Base-by-base conservation (phyloP, 495 filamentous ascomycete genomes). In the Oleoguttula mirabilis region DNA sequence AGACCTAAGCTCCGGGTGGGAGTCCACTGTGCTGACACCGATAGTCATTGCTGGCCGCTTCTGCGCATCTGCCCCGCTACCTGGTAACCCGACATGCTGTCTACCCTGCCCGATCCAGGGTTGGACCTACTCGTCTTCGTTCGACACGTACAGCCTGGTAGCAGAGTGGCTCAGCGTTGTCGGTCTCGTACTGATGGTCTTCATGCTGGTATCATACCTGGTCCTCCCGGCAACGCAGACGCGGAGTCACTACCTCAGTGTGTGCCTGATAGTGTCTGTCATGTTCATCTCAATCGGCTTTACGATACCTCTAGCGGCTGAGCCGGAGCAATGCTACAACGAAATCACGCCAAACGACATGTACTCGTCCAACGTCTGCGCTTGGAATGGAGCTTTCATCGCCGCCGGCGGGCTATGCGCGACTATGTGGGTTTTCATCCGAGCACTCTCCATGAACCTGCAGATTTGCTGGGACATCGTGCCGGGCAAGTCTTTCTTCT, bases 391-490 rank as follows among this genome's bases (percentile, higher is more conserved):
- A 10, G 73, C 86, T 10, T 76, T 94, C 47, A 63, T 96, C 11
- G 66, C 94, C 36, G 72, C 80, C 19, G 92, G 90, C 34, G 92
- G 88, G 41, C 84, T 85, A 72, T 68, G 75, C 33, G 78, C 77
- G 19, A 76, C 82, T 3, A 70, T 88, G 52, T 98, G 88, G 87
- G 75, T 83, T 60, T 94, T 95, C 61, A 68, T 95, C 33, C 77
- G 90, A 37, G 82, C 90, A 3, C 58, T 95, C 31, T 93, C 88
- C 14, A 80, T 98, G 41, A 90, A 98, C 60, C 74, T 98, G 10
- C 92, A 96, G 63, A 94, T 98, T 33, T 94, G 86, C 66, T 98
- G 92, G 92, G 84, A 96, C 57, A 67, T 92, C 15, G 76, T 88
- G 4, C 79, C 92, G 6, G 92, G 90, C 3, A 72, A 73, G 15